phyloP scores from a whole-genome alignment of 1,284 basidiomycete genomes.

The Cutaneotrichosporon mucoides region DNA sequence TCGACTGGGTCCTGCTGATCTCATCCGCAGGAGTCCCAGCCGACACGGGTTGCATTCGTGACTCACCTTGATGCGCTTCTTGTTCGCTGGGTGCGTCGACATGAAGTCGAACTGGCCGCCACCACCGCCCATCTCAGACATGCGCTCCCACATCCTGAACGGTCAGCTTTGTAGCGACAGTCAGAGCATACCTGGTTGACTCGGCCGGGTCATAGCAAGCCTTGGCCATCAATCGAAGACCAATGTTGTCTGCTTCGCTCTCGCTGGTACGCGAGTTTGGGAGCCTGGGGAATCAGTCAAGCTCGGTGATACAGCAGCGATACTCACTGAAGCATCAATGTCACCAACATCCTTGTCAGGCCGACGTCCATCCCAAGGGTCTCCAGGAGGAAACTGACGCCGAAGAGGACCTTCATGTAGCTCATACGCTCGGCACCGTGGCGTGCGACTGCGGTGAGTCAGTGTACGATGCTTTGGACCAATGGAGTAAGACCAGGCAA shows the following conservation, averaged over 20 bases:
- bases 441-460: slow-evolving; percentile 19
- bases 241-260: slow-evolving; percentile 76
- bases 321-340: slow-evolving; percentile 38
- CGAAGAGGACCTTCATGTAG: slow-evolving; percentile 56
- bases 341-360: slow-evolving; percentile 52
- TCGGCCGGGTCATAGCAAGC: slow-evolving; percentile 51
- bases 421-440: slow-evolving; percentile 50
- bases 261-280: slow-evolving; percentile 82
- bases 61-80: slow-evolving; percentile 64
- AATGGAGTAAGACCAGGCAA: too few species aligned
- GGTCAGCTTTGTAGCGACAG: background rate
- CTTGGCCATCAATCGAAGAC: slow-evolving; percentile 62
- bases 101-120: slow-evolving; percentile 43
- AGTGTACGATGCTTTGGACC: too few species aligned
- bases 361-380: slow-evolving; percentile 61
- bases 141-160: slow-evolving; percentile 62
- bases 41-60: too few species aligned
- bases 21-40: too few species aligned
- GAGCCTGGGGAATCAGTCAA: slow-evolving; percentile 47
- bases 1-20: too few species aligned
- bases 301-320: background rate
- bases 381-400: slow-evolving; percentile 56
- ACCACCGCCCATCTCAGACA: slow-evolving; percentile 52
- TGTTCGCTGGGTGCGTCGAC: slow-evolving; percentile 68
- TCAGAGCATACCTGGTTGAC: slow-evolving; percentile 59